Conservation (phyloP, 2,329 filamentous ascomycete genomes). For the Furcasterigmium sp. region DNA sequence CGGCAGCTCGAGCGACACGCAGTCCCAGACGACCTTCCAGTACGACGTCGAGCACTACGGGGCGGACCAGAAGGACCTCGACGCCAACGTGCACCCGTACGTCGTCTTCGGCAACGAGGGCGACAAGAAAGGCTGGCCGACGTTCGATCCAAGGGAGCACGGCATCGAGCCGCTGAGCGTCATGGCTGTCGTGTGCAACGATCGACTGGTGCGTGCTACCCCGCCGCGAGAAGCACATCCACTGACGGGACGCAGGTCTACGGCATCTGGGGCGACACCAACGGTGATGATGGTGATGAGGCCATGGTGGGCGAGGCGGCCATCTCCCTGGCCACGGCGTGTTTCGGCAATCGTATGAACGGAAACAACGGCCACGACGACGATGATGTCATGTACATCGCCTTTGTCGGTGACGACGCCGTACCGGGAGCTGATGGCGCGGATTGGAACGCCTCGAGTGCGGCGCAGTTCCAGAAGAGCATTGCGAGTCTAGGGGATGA, state of each 20-base stretch:
- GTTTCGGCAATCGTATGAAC: constrained; percentile 46
- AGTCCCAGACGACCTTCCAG: constrained; percentile 42
- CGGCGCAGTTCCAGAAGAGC: constrained; percentile 46
- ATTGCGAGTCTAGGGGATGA: constrained; percentile 44
- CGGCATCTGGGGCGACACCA: constrained; percentile 57
- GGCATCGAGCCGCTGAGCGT: constrained; percentile 40
- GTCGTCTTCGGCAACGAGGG: constrained; percentile 43
- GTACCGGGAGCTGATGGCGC: constrained; percentile 49
- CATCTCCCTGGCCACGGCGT: constrained; percentile 51
- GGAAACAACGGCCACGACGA: constrained; percentile 51
- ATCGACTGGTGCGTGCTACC: constrained; percentile 26
- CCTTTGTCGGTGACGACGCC: constrained; percentile 50
- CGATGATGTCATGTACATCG: constrained; percentile 58
- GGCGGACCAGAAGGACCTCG: constrained; percentile 28
- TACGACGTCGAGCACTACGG: constrained; percentile 30
- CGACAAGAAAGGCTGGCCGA: constrained; percentile 16
- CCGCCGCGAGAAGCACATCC: no score
- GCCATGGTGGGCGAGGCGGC: constrained; percentile 51
- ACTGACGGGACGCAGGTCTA: constrained; percentile 34
- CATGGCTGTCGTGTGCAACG: constrained; percentile 43
- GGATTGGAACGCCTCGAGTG: constrained; percentile 46
- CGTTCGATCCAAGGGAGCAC: constrained; percentile 27
- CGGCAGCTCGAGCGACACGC: constrained; percentile 34
- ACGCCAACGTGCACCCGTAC: constrained; percentile 40
- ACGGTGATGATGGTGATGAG: constrained; percentile 43